A percentile compares a stretch with the other conserved stretches of the same genome.
These are phyloP conservation scores for Cyclotella baltica DNA, from an alignment of 108 stramenopile genomes.

Conservation along the genomic window DNA sequence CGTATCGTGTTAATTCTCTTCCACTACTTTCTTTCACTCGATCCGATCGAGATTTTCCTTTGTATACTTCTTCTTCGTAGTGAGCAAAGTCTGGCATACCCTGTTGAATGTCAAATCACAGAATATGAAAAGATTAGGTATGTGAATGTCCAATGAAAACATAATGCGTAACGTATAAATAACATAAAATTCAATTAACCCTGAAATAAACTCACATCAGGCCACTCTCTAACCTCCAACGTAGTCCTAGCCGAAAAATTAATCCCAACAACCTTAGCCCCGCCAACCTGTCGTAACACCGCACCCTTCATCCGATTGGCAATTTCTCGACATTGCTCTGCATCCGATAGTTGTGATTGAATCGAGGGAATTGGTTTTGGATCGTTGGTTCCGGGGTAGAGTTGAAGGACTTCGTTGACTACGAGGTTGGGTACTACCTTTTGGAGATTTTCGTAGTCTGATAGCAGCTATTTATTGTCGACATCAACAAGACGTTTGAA, in stretches of 20 bases:
- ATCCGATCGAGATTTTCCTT: constrained; percentile 68
- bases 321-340: constrained; percentile 65
- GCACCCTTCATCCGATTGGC: constrained; percentile 77
- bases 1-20: constrained; percentile 67
- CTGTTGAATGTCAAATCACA: constrained; percentile 5
- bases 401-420: constrained; percentile 80
- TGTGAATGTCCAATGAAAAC: not conserved
- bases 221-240: constrained; percentile 89
- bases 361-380: constrained; percentile 4
- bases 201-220: constrained; percentile 26
- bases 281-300: constrained; percentile 81
- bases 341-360: constrained; percentile 40
- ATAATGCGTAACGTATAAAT: not conserved
- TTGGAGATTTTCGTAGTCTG: constrained; percentile 81
- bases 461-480: constrained; percentile 49
- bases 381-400: constrained; percentile 45
- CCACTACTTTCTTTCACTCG: constrained; percentile 58
- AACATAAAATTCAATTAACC: not conserved
- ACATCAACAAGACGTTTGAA: not conserved
- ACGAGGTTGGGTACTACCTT: constrained; percentile 86
- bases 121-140: too few relatives aligned
- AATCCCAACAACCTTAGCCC: constrained; percentile 90
- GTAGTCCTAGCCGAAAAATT: constrained; percentile 85
- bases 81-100: constrained; percentile 87
- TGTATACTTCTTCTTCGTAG: constrained; percentile 68